Conservation (phyloP, 2,329 filamentous ascomycete genomes). For the Aaosphaeria arxii region DNA sequence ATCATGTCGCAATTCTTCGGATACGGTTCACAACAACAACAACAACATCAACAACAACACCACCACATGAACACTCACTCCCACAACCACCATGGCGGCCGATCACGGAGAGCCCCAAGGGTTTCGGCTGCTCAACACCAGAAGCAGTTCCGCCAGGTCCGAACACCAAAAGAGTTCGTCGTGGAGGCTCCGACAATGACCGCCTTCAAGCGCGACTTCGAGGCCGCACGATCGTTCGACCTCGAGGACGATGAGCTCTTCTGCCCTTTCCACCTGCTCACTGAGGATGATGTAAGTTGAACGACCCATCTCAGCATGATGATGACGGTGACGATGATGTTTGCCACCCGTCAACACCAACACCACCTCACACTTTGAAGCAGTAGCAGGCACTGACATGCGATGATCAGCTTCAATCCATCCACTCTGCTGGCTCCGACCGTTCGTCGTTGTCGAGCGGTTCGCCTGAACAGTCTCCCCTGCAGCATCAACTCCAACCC, state of each 20-base stretch:
- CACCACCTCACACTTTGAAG: slow-evolving; percentile 6
- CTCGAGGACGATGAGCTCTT: slow-evolving; percentile 96
- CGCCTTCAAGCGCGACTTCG: slow-evolving; percentile 82
- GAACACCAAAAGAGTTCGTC: slow-evolving; percentile 77
- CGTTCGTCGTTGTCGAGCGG: slow-evolving; percentile 92
- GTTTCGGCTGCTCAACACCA: slow-evolving; percentile 81
- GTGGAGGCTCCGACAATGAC: slow-evolving; percentile 73
- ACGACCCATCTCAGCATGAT: slow-evolving; percentile 5
- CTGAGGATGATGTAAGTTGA: slow-evolving; percentile 78
- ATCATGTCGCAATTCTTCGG: slow-evolving; percentile 50
- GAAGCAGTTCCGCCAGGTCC: slow-evolving; percentile 81
- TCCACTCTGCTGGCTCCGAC: slow-evolving; percentile 85
- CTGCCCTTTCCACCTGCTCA: slow-evolving; percentile 81
- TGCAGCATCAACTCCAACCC: slow-evolving; percentile 75
- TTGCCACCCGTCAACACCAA: slow-evolving; percentile 23
- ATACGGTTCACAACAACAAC: slow-evolving; percentile 46
- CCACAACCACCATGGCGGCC: slow-evolving; percentile 79
- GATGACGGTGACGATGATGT: slow-evolving; percentile 1
- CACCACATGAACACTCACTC: slow-evolving; percentile 50
- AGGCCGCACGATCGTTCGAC: slow-evolving; percentile 90
- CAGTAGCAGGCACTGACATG: slow-evolving; percentile 28
- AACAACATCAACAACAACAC: slow-evolving; percentile 33
- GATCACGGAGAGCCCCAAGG: slow-evolving; percentile 80
- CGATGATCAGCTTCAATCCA: slow-evolving; percentile 72
- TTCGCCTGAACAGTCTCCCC: slow-evolving; percentile 86